Evolutionary conservation across 2,329 filamentous ascomycete species (phyloP).

Genomic region (Calonectria hongkongensis): DNA sequence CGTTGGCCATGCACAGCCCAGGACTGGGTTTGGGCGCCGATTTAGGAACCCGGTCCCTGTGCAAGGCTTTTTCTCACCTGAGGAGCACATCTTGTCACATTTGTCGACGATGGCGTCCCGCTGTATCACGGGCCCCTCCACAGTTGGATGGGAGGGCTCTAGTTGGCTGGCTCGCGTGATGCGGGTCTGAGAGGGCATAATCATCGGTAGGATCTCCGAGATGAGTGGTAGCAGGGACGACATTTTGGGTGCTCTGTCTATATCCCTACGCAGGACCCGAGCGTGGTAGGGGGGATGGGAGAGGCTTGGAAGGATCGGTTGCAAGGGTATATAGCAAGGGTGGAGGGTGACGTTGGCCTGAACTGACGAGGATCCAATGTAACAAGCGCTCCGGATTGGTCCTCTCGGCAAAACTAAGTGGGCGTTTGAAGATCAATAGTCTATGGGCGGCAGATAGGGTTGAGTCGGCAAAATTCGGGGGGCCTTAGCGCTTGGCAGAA

Average conservation of each 20-base stretch:
- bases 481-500: constrained; percentile 17
- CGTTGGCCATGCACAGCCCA: constrained; percentile 10
- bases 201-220: constrained; percentile 76
- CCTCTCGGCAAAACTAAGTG: constrained; percentile 24
- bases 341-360: constrained; percentile 16
- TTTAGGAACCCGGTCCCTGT: neutral
- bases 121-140: constrained; percentile 58
- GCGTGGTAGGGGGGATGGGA: constrained; percentile 3
- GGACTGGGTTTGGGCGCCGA: neutral
- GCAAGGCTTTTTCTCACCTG: constrained; percentile 67
- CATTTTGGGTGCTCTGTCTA: constrained; percentile 60
- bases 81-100: constrained; percentile 80
- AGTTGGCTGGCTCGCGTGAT: constrained; percentile 70
- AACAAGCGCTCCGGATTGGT: constrained; percentile 5
- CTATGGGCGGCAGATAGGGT: constrained; percentile 14
- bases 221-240: constrained; percentile 73
- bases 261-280: constrained; percentile 12
- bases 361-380: constrained; percentile 13
- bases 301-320: constrained; percentile 16
- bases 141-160: constrained; percentile 61
- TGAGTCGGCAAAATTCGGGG: constrained; percentile 13
- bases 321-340: constrained; percentile 27
- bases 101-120: constrained; percentile 77
- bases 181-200: constrained; percentile 74
- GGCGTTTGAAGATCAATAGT: constrained; percentile 14